Evolutionary conservation across 1,139 yeast species (phyloP), one percentile per base, ranked within the genome.

Genomic region (Geotrichum carabidarum): DNA sequence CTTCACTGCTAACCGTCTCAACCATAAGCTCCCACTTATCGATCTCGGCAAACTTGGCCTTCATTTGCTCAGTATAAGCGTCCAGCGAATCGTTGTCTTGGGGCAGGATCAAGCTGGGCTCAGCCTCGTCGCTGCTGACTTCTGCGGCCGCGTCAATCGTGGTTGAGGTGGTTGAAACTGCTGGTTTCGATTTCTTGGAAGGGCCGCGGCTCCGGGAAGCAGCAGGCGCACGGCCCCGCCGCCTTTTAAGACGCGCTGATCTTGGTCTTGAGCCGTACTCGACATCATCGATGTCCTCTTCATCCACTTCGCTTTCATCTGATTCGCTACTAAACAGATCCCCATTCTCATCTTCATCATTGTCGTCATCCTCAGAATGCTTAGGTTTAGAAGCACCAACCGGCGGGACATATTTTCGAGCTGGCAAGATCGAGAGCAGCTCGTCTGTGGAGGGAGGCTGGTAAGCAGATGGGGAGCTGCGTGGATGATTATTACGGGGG

Each of bases 11-110:
- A 1, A 52, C 58, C 1, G 54, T 47, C n/a, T 53, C 55, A 14
- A 53, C 54, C 12, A 31, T 35, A 4, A 56, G 47, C 32, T 53
- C 32, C 53, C 54, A 54, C 17, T 54, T 44, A 38, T 56, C 58
- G 17, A 56, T 49, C 32, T 53, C 57, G 12, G 55, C 55, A 46
- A 56, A 56, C 50, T 56, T 50, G 15, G 44, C 56, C n/a, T 44
- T 44, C 12, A 53, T 44, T 22, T 40, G 30, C 32, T 42, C 40
- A 7, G 50, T 44, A 32, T 36, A 46, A 15, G 43, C 48, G 17
- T 50, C 53, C 32, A 49, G 8, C 14, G 15, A 7, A n/a, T 40
- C 17, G 11, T 44, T 30, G 18, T 38, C 50, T 37, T 37, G 15
- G 6, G 50, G 43, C 37, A 37, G 12, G 8, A 40, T 30, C 15